Evolutionary conservation across 352 stramenopile species (phyloP), one percentile per base, ranked within the genome.

Genomic region (Phytopythium delawarense): DNA sequence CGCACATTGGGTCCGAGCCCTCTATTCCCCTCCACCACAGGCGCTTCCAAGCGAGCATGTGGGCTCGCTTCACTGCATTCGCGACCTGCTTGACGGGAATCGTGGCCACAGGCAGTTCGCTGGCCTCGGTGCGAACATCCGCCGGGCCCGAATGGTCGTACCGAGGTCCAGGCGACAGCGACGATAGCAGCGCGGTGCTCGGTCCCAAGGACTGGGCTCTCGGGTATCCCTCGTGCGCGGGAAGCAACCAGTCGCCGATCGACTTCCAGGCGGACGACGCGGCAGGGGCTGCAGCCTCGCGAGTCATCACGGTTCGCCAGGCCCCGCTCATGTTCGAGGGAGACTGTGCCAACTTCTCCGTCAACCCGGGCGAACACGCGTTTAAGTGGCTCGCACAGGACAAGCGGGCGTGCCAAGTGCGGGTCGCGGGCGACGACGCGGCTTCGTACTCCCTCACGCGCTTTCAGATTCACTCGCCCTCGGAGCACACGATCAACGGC

Each of bases 401-500:
- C 23, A 34, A 34, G 65, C 52, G 42, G 60, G 71, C 64, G 30
- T 75, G 79, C 64, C 82, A 80, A 54, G 65, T 81, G 13, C 58
- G 72, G 7, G 54, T 55, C 8, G 50, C 70, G 6, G 55, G 49
- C 13, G 34, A 57, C 20, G 57, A 59, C 28, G 57, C 34, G 25
- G 49, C 13, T n/a, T 56, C 42, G 15, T 81, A 74, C 62, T 67
- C 57, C 25, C 66, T 70, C 23, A 59, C 62, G 15, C 74, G 78
- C 37, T 72, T 72, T 48, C 74, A 81, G 40, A 65, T 78, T 15
- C 74, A 77, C 57, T 59, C 62, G n/a, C 70, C 68, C 6, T 73
- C 70, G 2, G 74, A 81, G 59, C 74, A 79, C 63, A 75, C 57
- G 20, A 52, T 81, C 52, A 63, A 79, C 39, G 74, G 74, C 35